These are phyloP conservation scores for Cucurbita argyrosperma DNA, from an alignment of 306 rosid genomes.

Conservation along the genomic window DNA sequence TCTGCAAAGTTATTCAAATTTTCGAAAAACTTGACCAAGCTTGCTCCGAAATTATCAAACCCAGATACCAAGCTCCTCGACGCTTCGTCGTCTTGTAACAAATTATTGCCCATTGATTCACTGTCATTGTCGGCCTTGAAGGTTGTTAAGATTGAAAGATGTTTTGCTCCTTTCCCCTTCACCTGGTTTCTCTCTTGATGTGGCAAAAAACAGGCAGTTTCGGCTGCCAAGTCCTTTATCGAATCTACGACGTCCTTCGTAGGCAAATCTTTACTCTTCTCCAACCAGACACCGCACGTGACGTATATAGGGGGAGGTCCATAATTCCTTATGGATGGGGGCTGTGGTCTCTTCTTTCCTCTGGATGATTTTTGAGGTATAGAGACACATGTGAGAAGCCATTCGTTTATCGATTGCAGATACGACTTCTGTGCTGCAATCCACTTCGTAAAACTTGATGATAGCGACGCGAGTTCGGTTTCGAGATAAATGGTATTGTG, in stretches of 20 bases:
- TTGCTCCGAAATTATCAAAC: conserved; percentile 39
- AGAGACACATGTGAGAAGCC: conserved; percentile 65
- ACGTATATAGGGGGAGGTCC: conserved; percentile 81
- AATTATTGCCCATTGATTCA: conserved; percentile 26
- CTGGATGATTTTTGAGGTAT: conserved; percentile 32
- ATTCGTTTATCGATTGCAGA: conserved; percentile 46
- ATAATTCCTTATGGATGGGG: neutral
- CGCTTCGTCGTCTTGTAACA: conserved; percentile 30
- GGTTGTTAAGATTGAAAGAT: conserved; percentile 14
- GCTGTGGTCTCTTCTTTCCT: conserved; percentile 26
- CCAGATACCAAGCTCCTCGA: conserved; percentile 42
- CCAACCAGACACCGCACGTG: conserved; percentile 52
- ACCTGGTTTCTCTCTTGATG: conserved; percentile 51
- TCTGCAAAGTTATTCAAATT: conserved; percentile 41
- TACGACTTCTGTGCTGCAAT: conserved; percentile 66
- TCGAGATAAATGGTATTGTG: neutral
- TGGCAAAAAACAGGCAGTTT: conserved; percentile 48
- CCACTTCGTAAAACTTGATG: conserved; percentile 65
- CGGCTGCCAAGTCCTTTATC: conserved; percentile 42
- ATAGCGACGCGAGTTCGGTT: conserved; percentile 10
- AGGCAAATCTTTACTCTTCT: conserved; percentile 22
- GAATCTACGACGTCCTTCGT: conserved; percentile 45
- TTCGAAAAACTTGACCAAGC: conserved; percentile 41
- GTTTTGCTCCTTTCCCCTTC: conserved; percentile 31
- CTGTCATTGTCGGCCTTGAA: conserved; percentile 28